Conservation (phyloP, 1,284 basidiomycete species). For the Boletus semigastroideus region DNA sequence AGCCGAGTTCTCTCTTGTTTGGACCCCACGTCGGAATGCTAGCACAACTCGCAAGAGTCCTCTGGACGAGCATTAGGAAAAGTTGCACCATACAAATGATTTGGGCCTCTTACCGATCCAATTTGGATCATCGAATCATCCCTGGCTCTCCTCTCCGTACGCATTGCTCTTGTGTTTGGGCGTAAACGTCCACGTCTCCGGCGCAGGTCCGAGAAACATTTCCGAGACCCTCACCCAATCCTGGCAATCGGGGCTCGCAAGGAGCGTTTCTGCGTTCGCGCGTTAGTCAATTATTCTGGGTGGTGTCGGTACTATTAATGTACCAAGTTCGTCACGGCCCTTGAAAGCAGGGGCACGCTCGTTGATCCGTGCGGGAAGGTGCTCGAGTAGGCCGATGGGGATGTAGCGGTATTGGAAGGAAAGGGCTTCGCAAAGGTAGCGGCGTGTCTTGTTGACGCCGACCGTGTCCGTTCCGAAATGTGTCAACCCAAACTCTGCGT, state of each 20-base stretch:
- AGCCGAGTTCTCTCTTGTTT: too few relatives aligned
- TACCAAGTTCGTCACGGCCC: constrained; percentile 85
- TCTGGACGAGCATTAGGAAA: too few relatives aligned
- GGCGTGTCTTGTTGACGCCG: constrained; percentile 89
- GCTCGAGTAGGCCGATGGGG: constrained; percentile 91
- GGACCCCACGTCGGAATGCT: too few relatives aligned
- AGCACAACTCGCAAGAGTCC: too few relatives aligned
- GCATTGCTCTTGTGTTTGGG: constrained; percentile 78
- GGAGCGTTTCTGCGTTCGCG: constrained; percentile 64
- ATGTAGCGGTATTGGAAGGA: constrained; percentile 96
- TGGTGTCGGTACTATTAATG: constrained; percentile 18
- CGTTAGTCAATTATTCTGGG: constrained; percentile 1
- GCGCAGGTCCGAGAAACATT: constrained; percentile 84
- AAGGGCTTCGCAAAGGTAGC: constrained; percentile 93
- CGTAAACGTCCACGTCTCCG: constrained; percentile 65
- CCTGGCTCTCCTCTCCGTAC: constrained; percentile 58
- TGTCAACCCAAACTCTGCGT: constrained; percentile 76
- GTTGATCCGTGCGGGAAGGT: constrained; percentile 80
- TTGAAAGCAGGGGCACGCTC: constrained; percentile 86
- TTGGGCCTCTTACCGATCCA: too few relatives aligned
- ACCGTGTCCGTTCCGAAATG: constrained; percentile 91
- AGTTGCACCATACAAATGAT: too few relatives aligned
- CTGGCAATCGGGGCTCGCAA: constrained; percentile 78
- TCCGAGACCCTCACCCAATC: constrained; percentile 97
- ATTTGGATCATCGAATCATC: constrained; percentile 11